Evolutionary conservation across 805 yeast genomes (phyloP).

Genomic region (Candida methanosorbosa): DNA sequence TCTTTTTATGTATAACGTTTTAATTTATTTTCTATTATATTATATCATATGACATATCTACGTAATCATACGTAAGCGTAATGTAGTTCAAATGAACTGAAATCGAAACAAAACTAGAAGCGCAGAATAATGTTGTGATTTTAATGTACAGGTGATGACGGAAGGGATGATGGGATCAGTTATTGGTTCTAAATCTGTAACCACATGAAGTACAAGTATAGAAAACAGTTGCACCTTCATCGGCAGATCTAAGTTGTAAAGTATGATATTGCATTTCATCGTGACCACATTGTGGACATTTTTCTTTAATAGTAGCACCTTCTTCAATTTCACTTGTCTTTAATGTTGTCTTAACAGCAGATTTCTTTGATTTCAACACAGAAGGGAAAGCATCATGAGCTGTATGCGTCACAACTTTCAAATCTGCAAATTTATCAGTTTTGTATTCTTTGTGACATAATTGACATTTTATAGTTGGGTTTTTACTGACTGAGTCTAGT

Average conservation of each 20-base stretch:
- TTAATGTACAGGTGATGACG: too few relatives aligned
- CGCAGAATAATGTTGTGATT: too few relatives aligned
- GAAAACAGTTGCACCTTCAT: constrained; percentile 99
- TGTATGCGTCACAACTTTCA: constrained; percentile 82
- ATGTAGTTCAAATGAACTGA: neutral
- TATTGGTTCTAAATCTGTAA: constrained; percentile 90
- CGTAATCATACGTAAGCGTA: neutral
- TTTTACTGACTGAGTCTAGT: constrained; percentile 55
- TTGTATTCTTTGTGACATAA: constrained; percentile 35
- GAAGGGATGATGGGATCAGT: constrained; percentile 39
- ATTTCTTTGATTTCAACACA: constrained; percentile 64
- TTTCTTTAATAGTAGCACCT: constrained; percentile 95
- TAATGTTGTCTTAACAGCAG: constrained; percentile 83
- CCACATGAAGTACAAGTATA: constrained; percentile 94
- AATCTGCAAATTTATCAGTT: constrained; percentile 52
- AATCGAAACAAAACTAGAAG: neutral
- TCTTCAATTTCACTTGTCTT: constrained; percentile 75
- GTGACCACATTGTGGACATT: constrained; percentile 97
- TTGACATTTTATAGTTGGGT: constrained; percentile 46
- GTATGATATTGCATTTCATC: constrained; percentile 99
- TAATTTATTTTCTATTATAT: neutral
- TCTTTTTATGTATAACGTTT: neutral
- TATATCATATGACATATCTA: too few relatives aligned
- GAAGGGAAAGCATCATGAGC: constrained; percentile 95
- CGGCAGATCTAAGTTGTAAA: constrained; percentile 92